Evolutionary conservation across 805 yeast genomes (phyloP), one percentile per base, ranked within the genome.

Genomic region (Nakazawaea populi): DNA sequence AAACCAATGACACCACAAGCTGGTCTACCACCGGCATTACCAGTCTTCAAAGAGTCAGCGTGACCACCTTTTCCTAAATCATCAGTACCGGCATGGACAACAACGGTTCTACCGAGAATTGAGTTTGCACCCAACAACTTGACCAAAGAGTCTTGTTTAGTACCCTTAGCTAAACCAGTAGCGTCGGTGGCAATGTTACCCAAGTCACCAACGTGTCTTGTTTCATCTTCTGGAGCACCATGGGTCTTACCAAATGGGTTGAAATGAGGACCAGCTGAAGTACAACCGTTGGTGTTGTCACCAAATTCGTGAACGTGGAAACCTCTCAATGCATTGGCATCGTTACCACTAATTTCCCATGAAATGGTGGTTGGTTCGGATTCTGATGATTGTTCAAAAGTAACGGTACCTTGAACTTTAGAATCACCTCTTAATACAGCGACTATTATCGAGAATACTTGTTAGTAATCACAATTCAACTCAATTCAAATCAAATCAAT

Each of bases 271-370:
- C 97, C 97, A 50, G 97, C 97, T 59, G 96, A 88, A 54, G 96
- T 92, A 77, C 99, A 94, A 59, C 99, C 99, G 71, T 94, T 94
- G 74, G 99, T 89, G 83, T 89, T 89, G 78, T 94, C 99, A 76
- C 99, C 99, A 65, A 94, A 94, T 68, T 89, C 86, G 74, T 94
- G 99, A 67, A 94, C 76, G 80, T 94, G 99, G 96, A 94, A 92
- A 49, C 99, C 99, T 73, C 96, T 85, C 68, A 79, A 74, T 47
- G 96, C 92, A 64, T 88, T 85, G 55, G 97, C 76, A 58, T 82
- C 84, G 73, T 90, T 89, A 69, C 99, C 99, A 52, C 81, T 64
- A 67, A 94, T 87, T 64, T 92, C 95, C 83, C 89, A 94, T 27
- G 90, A 61, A 60, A 94, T 79, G 44, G 89, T 85, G 65, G 96